Evolutionary conservation across 2,329 filamentous ascomycete genomes (phyloP).

Genomic region (Trichothecium sympodiale): DNA sequence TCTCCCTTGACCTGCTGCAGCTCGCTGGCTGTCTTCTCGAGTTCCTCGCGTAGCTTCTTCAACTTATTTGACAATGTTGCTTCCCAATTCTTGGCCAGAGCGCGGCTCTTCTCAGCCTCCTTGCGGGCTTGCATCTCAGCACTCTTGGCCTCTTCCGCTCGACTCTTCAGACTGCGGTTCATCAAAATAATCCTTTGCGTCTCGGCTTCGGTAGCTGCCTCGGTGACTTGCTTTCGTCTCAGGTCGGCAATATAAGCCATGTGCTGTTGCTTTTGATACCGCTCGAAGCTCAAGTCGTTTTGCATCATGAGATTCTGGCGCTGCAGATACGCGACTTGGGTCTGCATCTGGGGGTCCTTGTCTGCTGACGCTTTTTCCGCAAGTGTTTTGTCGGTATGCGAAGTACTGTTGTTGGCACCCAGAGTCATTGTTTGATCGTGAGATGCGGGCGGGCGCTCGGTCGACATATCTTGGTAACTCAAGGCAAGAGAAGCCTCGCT

Average conservation of each 20-base stretch:
- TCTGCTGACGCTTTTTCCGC: too few relatives aligned
- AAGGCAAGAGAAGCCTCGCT: constrained; percentile 43
- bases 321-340: constrained; percentile 47
- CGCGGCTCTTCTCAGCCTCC: constrained; percentile 61
- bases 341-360: constrained; percentile 15
- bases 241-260: constrained; percentile 71
- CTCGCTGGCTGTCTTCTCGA: constrained; percentile 51
- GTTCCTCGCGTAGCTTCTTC: constrained; percentile 55
- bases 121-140: constrained; percentile 58
- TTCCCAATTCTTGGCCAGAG: constrained; percentile 69
- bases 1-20: constrained; percentile 46
- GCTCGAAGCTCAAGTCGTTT: constrained; percentile 74
- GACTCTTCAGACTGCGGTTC: constrained; percentile 62
- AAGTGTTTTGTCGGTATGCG: too few relatives aligned
- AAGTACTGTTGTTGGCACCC: too few relatives aligned
- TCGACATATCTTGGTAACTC: constrained; percentile 35
- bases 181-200: constrained; percentile 70
- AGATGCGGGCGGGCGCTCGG: constrained; percentile 18
- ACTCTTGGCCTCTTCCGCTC: constrained; percentile 62
- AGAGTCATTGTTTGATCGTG: too few relatives aligned
- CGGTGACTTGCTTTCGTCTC: constrained; percentile 61
- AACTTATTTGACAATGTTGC: constrained; percentile 58
- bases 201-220: constrained; percentile 70
- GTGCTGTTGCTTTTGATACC: constrained; percentile 75
- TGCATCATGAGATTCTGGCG: constrained; percentile 65